Evolutionary conservation across 2,329 filamentous ascomycete genomes (phyloP).

Genomic region (Tricladium varicosporioides): DNA sequence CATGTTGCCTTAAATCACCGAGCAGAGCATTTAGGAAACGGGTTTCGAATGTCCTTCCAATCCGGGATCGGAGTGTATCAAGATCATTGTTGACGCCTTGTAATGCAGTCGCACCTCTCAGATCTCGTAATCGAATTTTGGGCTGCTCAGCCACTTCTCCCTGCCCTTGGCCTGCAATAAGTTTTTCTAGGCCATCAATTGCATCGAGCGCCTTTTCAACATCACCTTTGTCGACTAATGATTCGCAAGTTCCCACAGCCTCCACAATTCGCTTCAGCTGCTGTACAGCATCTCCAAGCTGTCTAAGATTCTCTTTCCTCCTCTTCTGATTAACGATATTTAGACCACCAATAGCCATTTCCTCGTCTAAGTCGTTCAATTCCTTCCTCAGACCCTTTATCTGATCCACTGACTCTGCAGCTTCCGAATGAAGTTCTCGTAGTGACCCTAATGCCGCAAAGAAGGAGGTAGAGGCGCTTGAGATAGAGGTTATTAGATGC

Average conservation of each 20-base stretch:
- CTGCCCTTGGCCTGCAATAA: conserved; percentile 69
- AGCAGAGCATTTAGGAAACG: conserved; percentile 78
- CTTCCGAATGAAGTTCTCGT: conserved; percentile 86
- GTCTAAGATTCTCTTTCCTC: conserved; percentile 78
- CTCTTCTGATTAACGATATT: conserved; percentile 82
- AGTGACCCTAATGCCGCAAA: conserved; percentile 91
- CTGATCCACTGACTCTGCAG: conserved; percentile 82
- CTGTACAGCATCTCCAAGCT: conserved; percentile 76
- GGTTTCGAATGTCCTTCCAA: conserved; percentile 83
- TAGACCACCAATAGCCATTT: conserved; percentile 82
- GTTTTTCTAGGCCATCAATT: conserved; percentile 73
- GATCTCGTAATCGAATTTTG: conserved; percentile 54
- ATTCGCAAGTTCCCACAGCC: conserved; percentile 73
- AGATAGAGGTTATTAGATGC: conserved; percentile 94
- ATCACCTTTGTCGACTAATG: conserved; percentile 77
- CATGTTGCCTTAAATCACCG: conserved; percentile 76
- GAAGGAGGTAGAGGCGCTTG: conserved; percentile 91
- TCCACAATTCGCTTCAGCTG: conserved; percentile 80
- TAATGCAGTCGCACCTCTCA: conserved; percentile 74
- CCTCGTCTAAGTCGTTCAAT: conserved; percentile 75
- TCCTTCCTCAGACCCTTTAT: conserved; percentile 82
- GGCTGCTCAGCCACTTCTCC: conserved; percentile 20
- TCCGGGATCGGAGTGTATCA: conserved; percentile 69
- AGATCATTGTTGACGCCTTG: conserved; percentile 79
- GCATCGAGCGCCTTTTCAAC: conserved; percentile 76